These are phyloP conservation scores for Periconia digitata DNA, from an alignment of 2,329 filamentous ascomycete species.

Conservation along the genomic window DNA sequence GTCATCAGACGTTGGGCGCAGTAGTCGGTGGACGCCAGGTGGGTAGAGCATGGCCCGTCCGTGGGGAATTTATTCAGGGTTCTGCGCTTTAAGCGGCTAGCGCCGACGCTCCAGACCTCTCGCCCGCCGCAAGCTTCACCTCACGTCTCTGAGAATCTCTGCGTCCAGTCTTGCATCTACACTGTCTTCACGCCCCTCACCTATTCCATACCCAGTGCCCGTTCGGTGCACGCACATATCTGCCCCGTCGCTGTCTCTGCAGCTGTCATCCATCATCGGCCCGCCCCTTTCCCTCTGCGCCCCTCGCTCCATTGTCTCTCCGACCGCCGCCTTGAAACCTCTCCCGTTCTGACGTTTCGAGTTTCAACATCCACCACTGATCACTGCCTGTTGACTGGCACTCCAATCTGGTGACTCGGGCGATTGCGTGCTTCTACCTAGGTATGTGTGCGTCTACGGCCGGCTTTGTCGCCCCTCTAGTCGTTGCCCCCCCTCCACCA, in stretches of 20 bases:
- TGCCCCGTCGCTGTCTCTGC: constrained; percentile 24
- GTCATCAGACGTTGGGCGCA: too few species aligned
- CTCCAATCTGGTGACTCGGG: background rate
- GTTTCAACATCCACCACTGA: constrained; percentile 33
- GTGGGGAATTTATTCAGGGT: too few species aligned
- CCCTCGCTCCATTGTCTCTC: constrained; percentile 27
- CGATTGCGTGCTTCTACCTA: constrained; percentile 21
- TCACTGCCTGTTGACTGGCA: background rate
- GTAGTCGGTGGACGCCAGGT: too few species aligned
- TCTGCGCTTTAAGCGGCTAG: too few species aligned
- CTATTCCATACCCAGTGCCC: too few species aligned
- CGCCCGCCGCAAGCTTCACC: constrained; percentile 13
- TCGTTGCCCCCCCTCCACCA: constrained; percentile 10
- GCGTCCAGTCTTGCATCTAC: too few species aligned
- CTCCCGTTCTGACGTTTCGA: constrained; percentile 38
- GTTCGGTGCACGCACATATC: too few species aligned
- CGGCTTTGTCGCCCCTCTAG: constrained; percentile 21
- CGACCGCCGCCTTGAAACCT: constrained; percentile 33
- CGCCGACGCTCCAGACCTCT: too few species aligned
- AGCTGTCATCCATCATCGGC: constrained; percentile 17
- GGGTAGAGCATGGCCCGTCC: too few species aligned
- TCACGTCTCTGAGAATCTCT: too few species aligned
- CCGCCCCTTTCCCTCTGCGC: constrained; percentile 9
- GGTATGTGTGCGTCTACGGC: constrained; percentile 26
- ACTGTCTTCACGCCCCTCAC: too few species aligned